Base-by-base conservation (phyloP, 306 rosid species). In the Nissolia schottii region DNA sequence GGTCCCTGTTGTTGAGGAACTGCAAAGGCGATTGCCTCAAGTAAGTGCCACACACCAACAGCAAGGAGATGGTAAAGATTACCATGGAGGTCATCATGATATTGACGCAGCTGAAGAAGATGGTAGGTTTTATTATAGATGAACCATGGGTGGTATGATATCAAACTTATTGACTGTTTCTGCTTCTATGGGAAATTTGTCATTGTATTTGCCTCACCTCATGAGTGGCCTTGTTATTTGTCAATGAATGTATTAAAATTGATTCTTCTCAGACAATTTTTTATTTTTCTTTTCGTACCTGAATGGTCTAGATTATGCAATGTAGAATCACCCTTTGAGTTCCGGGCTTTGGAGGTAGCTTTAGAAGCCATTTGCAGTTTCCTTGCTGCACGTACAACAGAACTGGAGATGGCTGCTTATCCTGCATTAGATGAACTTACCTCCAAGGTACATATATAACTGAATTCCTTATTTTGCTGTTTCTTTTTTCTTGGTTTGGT, bases 371-470 rank as follows among this genome's bases (percentile, higher is more conserved):
- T 93, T 82, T 93, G 97, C 76, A 93, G 98, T 79, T 89, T 81
- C 79, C 98, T 91, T 85, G 91, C 96, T 70, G 98, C 97, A 27
- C 97, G 97, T 11, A 93, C 98, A 64, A 64, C 88, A 14, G 98
- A 93, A 71, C 74, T 93, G 79, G 97, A 93, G 91, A 86, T 89
- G 77, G 88, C 87, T 54, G 97, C 98, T 71, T 93, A 93, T 86
- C 98, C 96, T 64, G 98, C 98, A 72, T 73, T 93, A 57, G 96
- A 93, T 79, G 96, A 91, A 74, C 98, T 93, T 74, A 93, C 97
- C 19, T 86, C 94, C 54, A 93, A 87, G 97, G 98, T 89, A 70
- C 29, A 23, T 25, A 29, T 55, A 68, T 72, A 67, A 13, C 50
- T 59, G 70, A 67, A 70, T 64, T 59, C 54, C 60, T 55, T 58